phyloP scores from a whole-genome alignment of 139 green algal genomes.

The Desmodesmus armatus region DNA sequence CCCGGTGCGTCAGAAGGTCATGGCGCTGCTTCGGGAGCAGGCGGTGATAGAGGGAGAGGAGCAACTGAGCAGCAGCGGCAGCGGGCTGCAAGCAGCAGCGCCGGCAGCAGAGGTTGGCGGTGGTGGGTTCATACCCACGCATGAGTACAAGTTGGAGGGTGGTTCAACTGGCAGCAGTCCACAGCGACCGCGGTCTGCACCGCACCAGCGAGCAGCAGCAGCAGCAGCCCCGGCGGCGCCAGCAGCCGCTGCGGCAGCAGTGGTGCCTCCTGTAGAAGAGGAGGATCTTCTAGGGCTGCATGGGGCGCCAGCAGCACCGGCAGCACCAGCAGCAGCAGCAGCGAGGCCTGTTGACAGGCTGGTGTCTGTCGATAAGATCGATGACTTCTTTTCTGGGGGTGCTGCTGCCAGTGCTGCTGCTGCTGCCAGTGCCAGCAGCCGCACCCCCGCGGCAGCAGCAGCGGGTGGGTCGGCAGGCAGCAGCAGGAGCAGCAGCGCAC shows the following conservation, averaged over 20 bases:
- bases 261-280: background rate
- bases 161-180: background rate
- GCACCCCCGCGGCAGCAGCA: constrained; percentile 19
- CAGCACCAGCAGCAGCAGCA: background rate
- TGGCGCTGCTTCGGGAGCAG: constrained; percentile 55
- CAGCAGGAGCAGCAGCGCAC: constrained; percentile 13
- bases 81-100: background rate
- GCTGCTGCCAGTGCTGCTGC: constrained; percentile 12
- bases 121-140: constrained; percentile 34
- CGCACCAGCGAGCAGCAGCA: constrained; percentile 14
- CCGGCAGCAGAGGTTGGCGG: background rate
- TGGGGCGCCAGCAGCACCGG: constrained; percentile 5
- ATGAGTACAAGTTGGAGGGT: constrained; percentile 14
- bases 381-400: constrained; percentile 64
- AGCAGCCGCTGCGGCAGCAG: constrained; percentile 5
- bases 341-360: background rate
- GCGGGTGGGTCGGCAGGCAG: background rate
- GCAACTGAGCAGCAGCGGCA: constrained; percentile 23
- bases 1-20: constrained; percentile 36
- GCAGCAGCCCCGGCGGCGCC: background rate
- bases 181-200: constrained; percentile 3
- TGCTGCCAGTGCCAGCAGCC: background rate
- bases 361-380: constrained; percentile 54
- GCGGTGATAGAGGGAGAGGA: constrained; percentile 43
- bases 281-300: constrained; percentile 54